Conservation (phyloP, 106 monocot species). For the Amphibolis antarctica region DNA sequence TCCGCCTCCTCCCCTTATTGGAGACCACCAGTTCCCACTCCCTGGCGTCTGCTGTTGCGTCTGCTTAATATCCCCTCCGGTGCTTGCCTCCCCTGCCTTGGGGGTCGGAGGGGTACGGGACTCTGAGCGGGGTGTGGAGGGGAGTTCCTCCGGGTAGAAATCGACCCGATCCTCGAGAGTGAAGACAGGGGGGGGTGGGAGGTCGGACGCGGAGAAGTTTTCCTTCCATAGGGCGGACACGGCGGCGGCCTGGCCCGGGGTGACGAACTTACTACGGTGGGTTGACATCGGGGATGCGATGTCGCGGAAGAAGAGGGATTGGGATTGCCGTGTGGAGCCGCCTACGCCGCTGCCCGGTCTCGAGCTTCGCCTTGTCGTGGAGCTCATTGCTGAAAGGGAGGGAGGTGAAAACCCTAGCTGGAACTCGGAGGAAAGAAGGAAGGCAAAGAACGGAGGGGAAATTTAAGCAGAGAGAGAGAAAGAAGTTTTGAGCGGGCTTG, state of each 20-base stretch:
- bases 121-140: slow-evolving; percentile 17
- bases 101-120: background rate
- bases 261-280: slow-evolving; percentile 46
- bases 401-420: slow-evolving; percentile 12
- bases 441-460: too few species aligned
- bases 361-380: slow-evolving; percentile 2
- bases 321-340: background rate
- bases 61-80: background rate
- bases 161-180: slow-evolving; percentile 69
- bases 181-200: slow-evolving; percentile 69
- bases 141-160: slow-evolving; percentile 47
- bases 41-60: slow-evolving; percentile 9
- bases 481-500: too few species aligned
- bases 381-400: slow-evolving; percentile 10
- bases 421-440: background rate
- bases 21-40: slow-evolving; percentile 43
- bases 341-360: slow-evolving; percentile 14
- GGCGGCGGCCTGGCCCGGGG: slow-evolving; percentile 34
- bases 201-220: slow-evolving; percentile 22
- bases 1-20: slow-evolving; percentile 13
- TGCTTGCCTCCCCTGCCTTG: background rate
- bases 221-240: slow-evolving; percentile 54
- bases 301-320: slow-evolving; percentile 68
- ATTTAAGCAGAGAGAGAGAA: background rate
- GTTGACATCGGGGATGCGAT: slow-evolving; percentile 63